Conservation (phyloP, 1,284 basidiomycete genomes). For the Cerrena zonata region DNA sequence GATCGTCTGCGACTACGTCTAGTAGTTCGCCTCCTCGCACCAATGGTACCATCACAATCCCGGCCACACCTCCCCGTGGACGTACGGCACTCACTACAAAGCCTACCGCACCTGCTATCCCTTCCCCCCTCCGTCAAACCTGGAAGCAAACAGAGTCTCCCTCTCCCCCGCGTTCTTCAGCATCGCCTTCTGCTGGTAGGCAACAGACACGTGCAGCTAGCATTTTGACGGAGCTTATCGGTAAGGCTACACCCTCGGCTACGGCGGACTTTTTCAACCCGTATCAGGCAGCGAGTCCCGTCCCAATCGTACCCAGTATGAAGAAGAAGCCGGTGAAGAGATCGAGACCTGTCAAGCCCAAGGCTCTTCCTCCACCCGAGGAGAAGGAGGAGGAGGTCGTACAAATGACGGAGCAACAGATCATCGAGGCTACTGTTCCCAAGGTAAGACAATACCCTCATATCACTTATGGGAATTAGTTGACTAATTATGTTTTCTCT, state of each 20-base stretch:
- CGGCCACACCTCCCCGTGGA: conserved; percentile 30
- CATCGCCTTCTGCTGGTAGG: conserved; percentile 26
- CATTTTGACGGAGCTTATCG: conserved; percentile 61
- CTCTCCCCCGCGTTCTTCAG: conserved; percentile 33
- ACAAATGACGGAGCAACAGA: conserved; percentile 50
- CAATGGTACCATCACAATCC: conserved; percentile 20
- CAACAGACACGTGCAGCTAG: conserved; percentile 57
- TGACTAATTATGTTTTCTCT: no score
- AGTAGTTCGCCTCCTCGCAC: conserved; percentile 6
- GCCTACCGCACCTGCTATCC: conserved; percentile 52
- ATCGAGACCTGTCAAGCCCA: conserved; percentile 23
- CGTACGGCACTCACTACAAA: conserved; percentile 40
- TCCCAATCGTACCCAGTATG: conserved; percentile 35
- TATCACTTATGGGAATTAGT: conserved; percentile 3
- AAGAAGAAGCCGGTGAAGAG: conserved; percentile 39
- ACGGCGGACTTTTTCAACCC: conserved; percentile 65
- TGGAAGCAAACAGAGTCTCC: conserved; percentile 47
- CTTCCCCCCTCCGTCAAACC: conserved; percentile 64
- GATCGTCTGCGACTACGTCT: conserved; percentile 13
- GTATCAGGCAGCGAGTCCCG: conserved; percentile 60
- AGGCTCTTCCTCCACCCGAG: conserved; percentile 3
- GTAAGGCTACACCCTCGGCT: conserved; percentile 57
- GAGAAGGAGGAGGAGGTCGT: conserved; percentile 27
- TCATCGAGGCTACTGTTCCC: conserved; percentile 68
- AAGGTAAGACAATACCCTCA: conserved; percentile 39